phyloP scores from a whole-genome alignment of 2,329 filamentous ascomycete genomes.

The Aquanectria penicillioides region DNA sequence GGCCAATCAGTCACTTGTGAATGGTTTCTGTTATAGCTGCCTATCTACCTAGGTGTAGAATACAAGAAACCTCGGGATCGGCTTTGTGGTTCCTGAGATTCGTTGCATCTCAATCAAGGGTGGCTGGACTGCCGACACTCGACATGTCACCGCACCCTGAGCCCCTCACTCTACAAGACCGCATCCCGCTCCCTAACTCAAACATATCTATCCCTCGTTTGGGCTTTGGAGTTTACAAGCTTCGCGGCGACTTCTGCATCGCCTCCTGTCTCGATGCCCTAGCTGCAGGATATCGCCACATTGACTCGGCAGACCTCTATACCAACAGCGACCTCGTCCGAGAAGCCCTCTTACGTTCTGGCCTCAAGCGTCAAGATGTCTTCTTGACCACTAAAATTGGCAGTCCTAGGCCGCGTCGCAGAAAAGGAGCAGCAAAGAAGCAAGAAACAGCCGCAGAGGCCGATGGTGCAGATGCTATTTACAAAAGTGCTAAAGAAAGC shows the following conservation, averaged over 20 bases:
- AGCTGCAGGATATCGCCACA: conserved; percentile 67
- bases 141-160: not conserved
- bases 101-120: too few species aligned
- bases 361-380: conserved; percentile 65
- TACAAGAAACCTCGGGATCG: too few species aligned
- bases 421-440: not conserved
- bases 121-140: too few species aligned
- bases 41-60: too few species aligned
- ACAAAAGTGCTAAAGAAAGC: conserved; percentile 68
- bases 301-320: conserved; percentile 73
- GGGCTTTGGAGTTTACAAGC: conserved; percentile 78
- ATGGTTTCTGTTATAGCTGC: too few species aligned
- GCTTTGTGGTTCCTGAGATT: too few species aligned
- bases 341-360: conserved; percentile 66
- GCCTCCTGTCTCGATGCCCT: conserved; percentile 68
- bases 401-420: conserved; percentile 46
- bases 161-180: conserved; percentile 25
- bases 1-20: not conserved
- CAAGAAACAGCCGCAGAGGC: not conserved
- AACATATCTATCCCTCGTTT: conserved; percentile 65
- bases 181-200: conserved; percentile 37
- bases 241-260: conserved; percentile 62
- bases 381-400: conserved; percentile 80
- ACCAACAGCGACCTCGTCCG: conserved; percentile 75
- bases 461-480: conserved; percentile 64